Base-by-base conservation (phyloP, 805 yeast species). In the Starmerella bombicola region DNA sequence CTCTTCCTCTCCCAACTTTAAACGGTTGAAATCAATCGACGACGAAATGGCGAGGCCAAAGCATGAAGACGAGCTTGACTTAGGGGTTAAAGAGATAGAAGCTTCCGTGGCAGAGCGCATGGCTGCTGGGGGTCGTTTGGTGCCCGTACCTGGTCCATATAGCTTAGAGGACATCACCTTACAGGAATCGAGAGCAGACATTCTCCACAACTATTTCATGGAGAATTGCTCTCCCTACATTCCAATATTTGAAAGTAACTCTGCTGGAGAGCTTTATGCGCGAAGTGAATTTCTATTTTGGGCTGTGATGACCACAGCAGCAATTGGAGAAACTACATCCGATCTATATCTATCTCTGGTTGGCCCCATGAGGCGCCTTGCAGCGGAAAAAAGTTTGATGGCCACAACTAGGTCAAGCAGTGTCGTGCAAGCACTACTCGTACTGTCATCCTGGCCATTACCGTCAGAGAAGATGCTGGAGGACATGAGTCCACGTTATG, bases 401-500 rank as follows among this genome's bases (percentile, higher is more conserved):
- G 66, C 86, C 42, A 86, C 96, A 0, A 95, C 96, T 2, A 69
- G 96, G 55, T 81, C 94, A 2, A 82, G 95, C 0, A 95, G 86
- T 58, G 86, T 86, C 30, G 83, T 86, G 6, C 96, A 86, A 56
- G 93, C 95, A 0, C 64, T 86, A 30, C 63, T 86, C 20, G 78
- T 86, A n/a, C 65, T 86, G 22, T 75, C 86, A 22, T 75, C 76
- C 13, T 86, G 96, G 96, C 95, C 95, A 0, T 60, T 86, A 33
- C 96, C 96, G 0, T 85, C 85, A 54, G 86, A 81, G 55, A 86
- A 85, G 55, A 88, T 86, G 16, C 65, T 86, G 44, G 96, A 86
- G 61, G 96, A 86, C 56, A 79, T 91, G 55, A 80, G 93, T 3
- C 85, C 83, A 54, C 68, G 96, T 54, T 86, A 84, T 59, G 76